Evolutionary conservation across 495 filamentous ascomycete species (phyloP).

Genomic region (Physcia stellaris): DNA sequence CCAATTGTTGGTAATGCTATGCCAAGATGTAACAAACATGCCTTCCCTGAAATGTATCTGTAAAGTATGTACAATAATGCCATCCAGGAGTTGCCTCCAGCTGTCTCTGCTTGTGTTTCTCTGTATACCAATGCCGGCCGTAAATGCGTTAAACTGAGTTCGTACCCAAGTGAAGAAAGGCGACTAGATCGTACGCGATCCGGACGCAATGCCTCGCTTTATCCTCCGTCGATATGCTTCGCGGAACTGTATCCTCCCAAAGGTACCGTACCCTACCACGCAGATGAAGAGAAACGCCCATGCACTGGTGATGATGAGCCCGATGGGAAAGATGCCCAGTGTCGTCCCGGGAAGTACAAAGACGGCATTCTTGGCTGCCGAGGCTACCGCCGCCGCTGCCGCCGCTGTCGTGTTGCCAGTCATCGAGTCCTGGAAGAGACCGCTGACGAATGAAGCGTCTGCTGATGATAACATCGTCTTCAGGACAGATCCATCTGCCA

Average conservation of each 20-base stretch:
- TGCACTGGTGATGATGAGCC: conserved; percentile 47
- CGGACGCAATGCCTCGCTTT: conserved; percentile 8
- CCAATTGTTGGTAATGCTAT: no score
- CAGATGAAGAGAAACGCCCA: conserved; percentile 43
- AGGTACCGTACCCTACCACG: conserved; percentile 47
- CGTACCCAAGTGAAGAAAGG: no score
- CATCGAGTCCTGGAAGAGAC: conserved; percentile 43
- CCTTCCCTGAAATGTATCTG: no score
- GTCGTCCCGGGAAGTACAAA: conserved; percentile 55
- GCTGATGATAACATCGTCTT: conserved; percentile 48
- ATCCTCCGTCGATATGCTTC: conserved; percentile 44
- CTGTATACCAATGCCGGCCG: no score
- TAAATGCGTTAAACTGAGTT: no score
- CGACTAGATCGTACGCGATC: background rate
- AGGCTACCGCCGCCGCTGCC: conserved; percentile 22
- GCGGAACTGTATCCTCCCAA: conserved; percentile 48
- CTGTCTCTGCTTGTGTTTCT: no score
- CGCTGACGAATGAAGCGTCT: conserved; percentile 55
- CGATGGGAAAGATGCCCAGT: conserved; percentile 54
- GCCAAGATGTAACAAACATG: no score
- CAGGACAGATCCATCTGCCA: conserved; percentile 28
- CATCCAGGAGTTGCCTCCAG: no score
- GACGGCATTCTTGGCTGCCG: conserved; percentile 17
- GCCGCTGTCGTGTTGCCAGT: conserved; percentile 22
- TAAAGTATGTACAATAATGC: no score